These are phyloP conservation scores for Typha latifolia DNA, from an alignment of 176 grass and related monocot species.

Conservation along the genomic window DNA sequence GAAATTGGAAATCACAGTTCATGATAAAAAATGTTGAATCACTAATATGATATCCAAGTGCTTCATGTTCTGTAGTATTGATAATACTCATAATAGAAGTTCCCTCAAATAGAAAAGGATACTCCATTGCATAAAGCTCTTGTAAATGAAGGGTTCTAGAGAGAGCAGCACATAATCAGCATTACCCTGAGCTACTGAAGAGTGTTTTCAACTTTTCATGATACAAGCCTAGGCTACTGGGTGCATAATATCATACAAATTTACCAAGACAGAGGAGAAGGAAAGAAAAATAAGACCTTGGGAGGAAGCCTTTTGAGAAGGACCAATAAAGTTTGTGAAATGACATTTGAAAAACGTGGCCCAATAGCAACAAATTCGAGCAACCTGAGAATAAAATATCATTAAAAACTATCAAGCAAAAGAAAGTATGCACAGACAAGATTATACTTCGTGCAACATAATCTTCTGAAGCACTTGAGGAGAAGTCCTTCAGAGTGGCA, in stretches of 20 bases:
- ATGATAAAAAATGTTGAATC: no score
- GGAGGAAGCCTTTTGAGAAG: conserved; percentile 93
- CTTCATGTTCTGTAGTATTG: no score
- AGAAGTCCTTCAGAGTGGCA: not conserved
- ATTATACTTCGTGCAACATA: not conserved
- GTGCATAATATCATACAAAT: not conserved
- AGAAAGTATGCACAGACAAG: not conserved
- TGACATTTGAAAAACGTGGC: conserved; percentile 85
- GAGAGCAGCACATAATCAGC: no score
- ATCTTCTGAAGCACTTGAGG: not conserved
- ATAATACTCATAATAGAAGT: no score
- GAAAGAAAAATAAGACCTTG: conserved; percentile 36
- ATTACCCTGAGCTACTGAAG: no score
- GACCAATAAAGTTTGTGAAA: conserved; percentile 77
- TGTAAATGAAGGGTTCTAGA: no score
- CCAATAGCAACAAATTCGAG: conserved; percentile 94
- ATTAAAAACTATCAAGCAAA: not conserved
- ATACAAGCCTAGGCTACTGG: no score
- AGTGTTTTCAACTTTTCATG: no score
- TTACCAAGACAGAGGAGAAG: not conserved
- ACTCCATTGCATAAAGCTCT: not conserved
- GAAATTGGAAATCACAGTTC: no score
- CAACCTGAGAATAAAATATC: conserved; percentile 46
- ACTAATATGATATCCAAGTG: no score
- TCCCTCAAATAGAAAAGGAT: not conserved